Percentiles rank a stretch among this genome's conserved stretches.
phyloP scores from a whole-genome alignment of 352 stramenopile species.

The Thalassiosira exigua region DNA sequence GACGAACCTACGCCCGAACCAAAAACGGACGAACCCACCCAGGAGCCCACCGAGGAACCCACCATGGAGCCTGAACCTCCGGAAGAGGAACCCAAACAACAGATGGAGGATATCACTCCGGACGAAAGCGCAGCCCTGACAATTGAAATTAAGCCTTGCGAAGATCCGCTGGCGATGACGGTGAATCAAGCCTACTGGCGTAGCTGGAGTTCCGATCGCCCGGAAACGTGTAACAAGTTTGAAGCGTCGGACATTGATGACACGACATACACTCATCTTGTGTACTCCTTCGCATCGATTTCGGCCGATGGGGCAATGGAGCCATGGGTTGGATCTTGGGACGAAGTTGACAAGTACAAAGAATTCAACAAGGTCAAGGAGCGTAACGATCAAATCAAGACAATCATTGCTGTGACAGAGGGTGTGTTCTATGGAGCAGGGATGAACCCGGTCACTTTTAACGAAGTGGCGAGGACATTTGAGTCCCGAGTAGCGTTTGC shows the following conservation, averaged over 20 bases:
- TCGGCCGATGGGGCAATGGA: slow-evolving; percentile 56
- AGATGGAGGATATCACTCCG: slow-evolving; percentile 8
- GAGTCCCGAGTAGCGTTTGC: slow-evolving; percentile 55
- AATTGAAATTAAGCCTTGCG: slow-evolving; percentile 60
- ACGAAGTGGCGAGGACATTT: slow-evolving; percentile 47
- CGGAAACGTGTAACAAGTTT: slow-evolving; percentile 59
- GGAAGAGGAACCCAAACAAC: slow-evolving; percentile 3
- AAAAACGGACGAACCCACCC: background rate
- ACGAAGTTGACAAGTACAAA: slow-evolving; percentile 64
- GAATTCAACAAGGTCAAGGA: slow-evolving; percentile 68
- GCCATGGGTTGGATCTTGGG: slow-evolving; percentile 59
- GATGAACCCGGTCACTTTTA: slow-evolving; percentile 60
- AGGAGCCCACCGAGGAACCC: background rate
- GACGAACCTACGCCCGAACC: background rate
- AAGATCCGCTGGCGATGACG: slow-evolving; percentile 63
- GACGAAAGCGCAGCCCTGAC: slow-evolving; percentile 43
- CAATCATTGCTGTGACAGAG: slow-evolving; percentile 61
- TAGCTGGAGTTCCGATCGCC: slow-evolving; percentile 58
- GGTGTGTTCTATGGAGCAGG: slow-evolving; percentile 64
- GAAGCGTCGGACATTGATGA: slow-evolving; percentile 59
- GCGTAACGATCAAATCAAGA: slow-evolving; percentile 52
- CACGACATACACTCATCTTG: slow-evolving; percentile 58
- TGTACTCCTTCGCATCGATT: slow-evolving; percentile 67
- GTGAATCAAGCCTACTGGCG: slow-evolving; percentile 66
- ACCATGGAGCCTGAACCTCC: background rate